These are phyloP conservation scores for Diutina neorugosa DNA, from an alignment of 1,139 yeast genomes.

Conservation along the genomic window DNA sequence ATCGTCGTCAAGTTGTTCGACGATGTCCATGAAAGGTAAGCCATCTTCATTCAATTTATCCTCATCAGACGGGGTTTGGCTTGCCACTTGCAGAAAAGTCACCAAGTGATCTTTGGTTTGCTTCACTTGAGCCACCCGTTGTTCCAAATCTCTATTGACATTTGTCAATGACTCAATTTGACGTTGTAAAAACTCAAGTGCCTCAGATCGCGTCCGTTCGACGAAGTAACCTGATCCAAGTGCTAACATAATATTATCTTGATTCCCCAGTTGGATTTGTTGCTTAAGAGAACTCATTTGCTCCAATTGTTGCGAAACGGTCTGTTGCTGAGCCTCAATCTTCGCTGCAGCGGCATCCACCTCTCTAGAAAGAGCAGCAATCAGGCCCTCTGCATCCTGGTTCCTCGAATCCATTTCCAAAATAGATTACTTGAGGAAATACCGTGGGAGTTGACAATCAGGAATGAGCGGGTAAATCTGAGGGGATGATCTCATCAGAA, in stretches of 20 bases:
- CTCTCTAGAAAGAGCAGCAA: not conserved
- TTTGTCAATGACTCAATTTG: conserved; percentile 24
- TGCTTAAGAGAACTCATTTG: conserved; percentile 7
- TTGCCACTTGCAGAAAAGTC: conserved; percentile 14
- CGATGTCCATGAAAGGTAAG: conserved; percentile 3
- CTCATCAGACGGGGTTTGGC: conserved; percentile 7
- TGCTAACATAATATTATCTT: conserved; percentile 24
- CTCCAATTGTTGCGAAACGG: conserved; percentile 9
- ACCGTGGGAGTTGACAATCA: not conserved
- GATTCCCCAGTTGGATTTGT: conserved; percentile 4
- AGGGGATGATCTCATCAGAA: not conserved
- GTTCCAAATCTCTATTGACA: conserved; percentile 25
- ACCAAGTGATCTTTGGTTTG: conserved; percentile 21
- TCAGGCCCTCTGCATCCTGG: not conserved
- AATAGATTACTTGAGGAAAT: not conserved
- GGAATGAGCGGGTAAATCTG: not conserved
- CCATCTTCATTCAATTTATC: conserved; percentile 9
- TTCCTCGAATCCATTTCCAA: not conserved
- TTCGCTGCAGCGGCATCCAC: not conserved
- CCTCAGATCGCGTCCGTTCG: conserved; percentile 31
- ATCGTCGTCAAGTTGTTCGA: conserved; percentile 1
- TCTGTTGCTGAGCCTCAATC: conserved; percentile 8
- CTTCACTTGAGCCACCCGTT: conserved; percentile 33
- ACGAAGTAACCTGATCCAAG: conserved; percentile 55
- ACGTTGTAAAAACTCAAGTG: conserved; percentile 30